Evolutionary conservation across 192 early-diverging fungal genomes (phyloP), one percentile per base, ranked within the genome.

Genomic region (Phycomyces blakesleeanus): DNA sequence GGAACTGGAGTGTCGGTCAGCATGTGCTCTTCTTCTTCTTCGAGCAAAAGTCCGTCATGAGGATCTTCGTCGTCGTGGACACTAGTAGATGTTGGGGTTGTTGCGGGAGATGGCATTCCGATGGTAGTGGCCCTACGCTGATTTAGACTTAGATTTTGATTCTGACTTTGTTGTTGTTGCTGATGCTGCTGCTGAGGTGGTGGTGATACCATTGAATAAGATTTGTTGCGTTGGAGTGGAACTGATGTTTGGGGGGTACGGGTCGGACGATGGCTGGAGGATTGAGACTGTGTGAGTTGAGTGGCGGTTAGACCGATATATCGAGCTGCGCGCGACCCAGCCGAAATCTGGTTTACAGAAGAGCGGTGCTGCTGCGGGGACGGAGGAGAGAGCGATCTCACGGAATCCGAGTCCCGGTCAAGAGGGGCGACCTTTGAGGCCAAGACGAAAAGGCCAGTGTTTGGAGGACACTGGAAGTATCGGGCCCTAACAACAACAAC

Each of bases 391-490:
- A 63, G 39, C 16, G 67, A 65, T 55, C 67, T 16, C 22, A 63
- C 50, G 56, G 71, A 61, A 52, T 69, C 57, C 38, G 63, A 55
- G 49, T 60, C 20, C 24, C 24, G 38, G 47, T 67, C 68, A 21
- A 69, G 40, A 12, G 51, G 37, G 20, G 64, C 39, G 1, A 73
- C 49, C 53, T 89, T 89, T 24, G 84, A 81, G 16, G 87, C 82
- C 15, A 86, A 75, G 18, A 89, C 76, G 78, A 91, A 93, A 38
- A 93, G 72, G 18, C 91, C 91, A 9, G 80, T 82, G 51, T 81
- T 77, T 11, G 83, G 79, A 24, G 83, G 80, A 67, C 91, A 93
- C 15, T 64, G 64, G 68, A 93, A 93, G 59, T 93, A 93, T 0
- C 72, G 63, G 51, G 81, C 75, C 15, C 91, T 85, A 69, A 51